These are phyloP conservation scores for Lotmaria passim DNA, from an alignment of 208 protist genomes.

Conservation along the genomic window DNA sequence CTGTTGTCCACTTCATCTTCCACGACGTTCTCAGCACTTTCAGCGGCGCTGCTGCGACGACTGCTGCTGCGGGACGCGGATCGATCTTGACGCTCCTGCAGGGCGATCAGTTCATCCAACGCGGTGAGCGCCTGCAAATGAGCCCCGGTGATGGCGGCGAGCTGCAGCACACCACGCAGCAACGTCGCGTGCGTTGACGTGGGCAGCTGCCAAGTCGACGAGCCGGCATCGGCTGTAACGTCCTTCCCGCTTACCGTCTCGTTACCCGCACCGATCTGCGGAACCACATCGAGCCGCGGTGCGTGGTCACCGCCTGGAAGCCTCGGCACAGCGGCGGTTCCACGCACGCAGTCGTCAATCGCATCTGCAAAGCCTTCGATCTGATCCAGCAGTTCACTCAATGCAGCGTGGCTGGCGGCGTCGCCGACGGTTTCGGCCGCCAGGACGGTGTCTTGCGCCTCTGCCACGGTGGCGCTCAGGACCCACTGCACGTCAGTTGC, in stretches of 20 bases:
- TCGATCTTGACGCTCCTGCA: constrained; percentile 41
- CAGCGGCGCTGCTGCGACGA: not conserved
- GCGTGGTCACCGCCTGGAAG: too few relatives aligned
- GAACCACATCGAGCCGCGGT: too few relatives aligned
- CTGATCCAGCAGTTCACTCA: constrained; percentile 26
- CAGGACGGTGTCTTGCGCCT: constrained; percentile 29
- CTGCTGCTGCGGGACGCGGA: not conserved
- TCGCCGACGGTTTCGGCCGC: constrained; percentile 40
- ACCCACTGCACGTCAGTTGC: constrained; percentile 33
- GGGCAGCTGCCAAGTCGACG: constrained; percentile 44
- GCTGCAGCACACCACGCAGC: constrained; percentile 46
- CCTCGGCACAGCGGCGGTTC: not conserved
- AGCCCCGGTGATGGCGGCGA: constrained; percentile 37
- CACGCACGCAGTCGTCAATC: constrained; percentile 10
- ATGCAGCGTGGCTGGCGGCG: constrained; percentile 22
- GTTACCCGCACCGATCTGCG: too few relatives aligned
- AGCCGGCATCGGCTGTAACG: not conserved
- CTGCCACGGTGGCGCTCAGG: constrained; percentile 24
- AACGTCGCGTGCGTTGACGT: constrained; percentile 48
- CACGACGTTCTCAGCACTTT: not conserved
- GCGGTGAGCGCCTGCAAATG: constrained; percentile 49
- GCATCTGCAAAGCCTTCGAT: constrained; percentile 17
- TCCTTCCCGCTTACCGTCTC: too few relatives aligned
- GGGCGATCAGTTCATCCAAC: constrained; percentile 56
- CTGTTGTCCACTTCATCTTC: constrained; percentile 21